Evolutionary conservation across 192 early-diverging fungal genomes (phyloP), one percentile per base, ranked within the genome.

Genomic region (Chytriomyces confervae): DNA sequence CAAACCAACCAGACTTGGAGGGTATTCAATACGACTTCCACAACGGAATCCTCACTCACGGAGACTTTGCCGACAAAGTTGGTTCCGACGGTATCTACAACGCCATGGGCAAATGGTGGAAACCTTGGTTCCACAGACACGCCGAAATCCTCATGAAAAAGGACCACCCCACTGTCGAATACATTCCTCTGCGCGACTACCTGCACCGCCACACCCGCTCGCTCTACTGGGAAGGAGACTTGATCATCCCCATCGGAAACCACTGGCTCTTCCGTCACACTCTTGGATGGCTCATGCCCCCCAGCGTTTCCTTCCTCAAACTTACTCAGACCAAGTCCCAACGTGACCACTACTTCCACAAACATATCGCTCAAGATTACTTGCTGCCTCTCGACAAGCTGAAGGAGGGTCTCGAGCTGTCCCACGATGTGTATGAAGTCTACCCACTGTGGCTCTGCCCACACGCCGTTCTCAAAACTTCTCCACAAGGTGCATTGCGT

Each of bases 101-200:
- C 73, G 50, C 66, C 50, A 77, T 84, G 78, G 78, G 77, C 23
- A 20, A 57, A 48, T 84, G 70, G 70, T 82, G 72, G 69, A 82
- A 82, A 74, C 83, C 83, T 6, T 84, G 83, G 83, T 84, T 84
- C 83, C 79, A 82, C 80, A 79, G 70, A 61, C 83, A 84, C 76
- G 77, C 71, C 23, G 75, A 72, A 46, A 27, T 61, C 20, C 73
- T 80, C 75, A 62, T 82, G 66, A 47, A 66, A 13, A 80, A 66
- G 62, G 75, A 79, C 71, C 69, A 71, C 44, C 24, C 75, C 24
- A 65, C 49, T n/a, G 80, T 75, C 47, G 83, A 84, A 76, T 84
- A 82, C 83, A 80, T 84, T 27, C 83, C 83, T 6, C 68, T 84
- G 47, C 77, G 83, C 50, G 76, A 84, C 76, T 84, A 84, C 78